Evolutionary conservation across 306 rosid species (phyloP).

Genomic region (Cucumis hystrix): DNA sequence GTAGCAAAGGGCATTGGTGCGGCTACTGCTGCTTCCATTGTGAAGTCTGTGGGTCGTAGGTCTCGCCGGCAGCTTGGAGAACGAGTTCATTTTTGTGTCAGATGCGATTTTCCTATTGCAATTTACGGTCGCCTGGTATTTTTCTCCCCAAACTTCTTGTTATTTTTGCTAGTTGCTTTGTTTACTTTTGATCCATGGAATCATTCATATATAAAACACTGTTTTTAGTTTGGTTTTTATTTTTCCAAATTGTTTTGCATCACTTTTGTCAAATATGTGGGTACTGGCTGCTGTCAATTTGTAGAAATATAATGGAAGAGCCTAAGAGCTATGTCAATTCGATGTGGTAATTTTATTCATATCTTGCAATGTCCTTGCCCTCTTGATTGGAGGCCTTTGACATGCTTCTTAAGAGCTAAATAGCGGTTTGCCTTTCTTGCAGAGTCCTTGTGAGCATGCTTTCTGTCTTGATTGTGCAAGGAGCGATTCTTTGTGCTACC

Average conservation of each 20-base stretch:
- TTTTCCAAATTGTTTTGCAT: neutral
- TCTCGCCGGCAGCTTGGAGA: slow-evolving; percentile 98
- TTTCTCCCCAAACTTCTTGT: neutral
- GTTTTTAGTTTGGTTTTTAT: neutral
- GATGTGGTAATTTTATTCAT: neutral
- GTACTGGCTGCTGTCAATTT: neutral
- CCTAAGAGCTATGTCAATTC: neutral
- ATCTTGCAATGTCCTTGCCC: neutral
- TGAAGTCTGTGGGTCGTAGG: slow-evolving; percentile 75
- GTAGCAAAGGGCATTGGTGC: slow-evolving; percentile 95
- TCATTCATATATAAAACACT: neutral
- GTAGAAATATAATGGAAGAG: neutral
- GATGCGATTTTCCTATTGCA: slow-evolving; percentile 87
- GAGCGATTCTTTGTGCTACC: slow-evolving; percentile 87
- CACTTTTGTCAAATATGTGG: neutral
- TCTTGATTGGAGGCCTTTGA: neutral
- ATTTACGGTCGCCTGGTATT: slow-evolving; percentile 83
- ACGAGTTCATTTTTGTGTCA: slow-evolving; percentile 90
- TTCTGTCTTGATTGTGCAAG: slow-evolving; percentile 96
- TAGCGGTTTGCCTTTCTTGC: slow-evolving; percentile 24
- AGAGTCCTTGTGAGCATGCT: slow-evolving; percentile 98
- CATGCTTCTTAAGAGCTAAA: neutral
- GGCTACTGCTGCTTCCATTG: slow-evolving; percentile 49
- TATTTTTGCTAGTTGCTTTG: slow-evolving; percentile 1
- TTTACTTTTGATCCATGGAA: neutral